Base-by-base conservation (phyloP, 208 protist genomes). In the Trypanosoma lewisi region DNA sequence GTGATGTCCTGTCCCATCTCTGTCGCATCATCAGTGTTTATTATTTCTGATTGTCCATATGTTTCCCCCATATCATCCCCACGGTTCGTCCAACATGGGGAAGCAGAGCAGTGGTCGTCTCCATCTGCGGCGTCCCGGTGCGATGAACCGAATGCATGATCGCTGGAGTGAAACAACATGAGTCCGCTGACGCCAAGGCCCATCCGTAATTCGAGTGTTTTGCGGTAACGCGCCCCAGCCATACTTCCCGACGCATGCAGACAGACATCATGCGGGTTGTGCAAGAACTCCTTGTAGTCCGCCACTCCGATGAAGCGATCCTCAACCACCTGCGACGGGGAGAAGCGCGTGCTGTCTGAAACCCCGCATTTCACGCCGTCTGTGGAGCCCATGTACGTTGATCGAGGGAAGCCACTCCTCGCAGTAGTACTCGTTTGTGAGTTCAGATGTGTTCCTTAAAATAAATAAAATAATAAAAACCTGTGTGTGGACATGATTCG, bases 291-390 rank as follows among this genome's bases (percentile, higher is more conserved):
- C 7, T 53, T 60, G 52, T 47, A 67, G 45, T 73, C 59, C 4
- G 34, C 67, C n/a, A 67, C 34, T 11, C 57, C 67, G 62, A 73
- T 73, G 49, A 73, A 73, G 1, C 67, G 57, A 49, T 73, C 67
- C 44, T 67, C 57, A 25, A 39, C 52, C 14, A 25, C 23, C 11
- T 42, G 21, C 1, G 52, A 14, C 4, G 39, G 14, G 21, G 6
- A 34, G 34, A 64, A 52, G 41, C 21, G 48, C 11, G 39, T 30
- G 23, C 55, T 52, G 8, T n/a, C 30, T 3, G 67, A 48, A 16
- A 44, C 6, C 1, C 25, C 67, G 37, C 6, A 30, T 33, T n/a
- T 19, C 14, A 16, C 27, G 11, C 16, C 36, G 19, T 37, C 52
- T 23, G 59, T 61, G 3, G 52, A 54, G n/a, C 19, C 0, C 1